These are phyloP conservation scores for Gnomoniopsis smithogilvyi DNA, from an alignment of 2,329 filamentous ascomycete species.

Conservation along the genomic window DNA sequence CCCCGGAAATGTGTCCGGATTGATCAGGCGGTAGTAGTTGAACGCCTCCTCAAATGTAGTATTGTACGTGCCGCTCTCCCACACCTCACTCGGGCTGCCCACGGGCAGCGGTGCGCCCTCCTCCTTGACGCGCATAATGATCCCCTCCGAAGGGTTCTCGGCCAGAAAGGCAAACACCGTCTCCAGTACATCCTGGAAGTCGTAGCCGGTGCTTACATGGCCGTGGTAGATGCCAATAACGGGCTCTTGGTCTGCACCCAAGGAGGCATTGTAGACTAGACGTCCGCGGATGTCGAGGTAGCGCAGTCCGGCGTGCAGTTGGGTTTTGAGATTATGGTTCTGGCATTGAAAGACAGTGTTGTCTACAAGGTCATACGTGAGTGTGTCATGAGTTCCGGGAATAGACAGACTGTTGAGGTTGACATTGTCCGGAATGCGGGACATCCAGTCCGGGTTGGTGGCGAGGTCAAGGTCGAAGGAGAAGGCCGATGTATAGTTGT, in stretches of 20 bases:
- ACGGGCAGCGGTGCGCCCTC: conserved; percentile 35
- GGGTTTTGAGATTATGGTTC: conserved; percentile 40
- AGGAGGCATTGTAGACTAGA: conserved; percentile 33
- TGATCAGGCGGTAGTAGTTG: conserved; percentile 34
- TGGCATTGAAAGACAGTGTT: conserved; percentile 41
- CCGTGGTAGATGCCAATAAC: conserved; percentile 46
- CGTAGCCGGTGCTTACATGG: conserved; percentile 41
- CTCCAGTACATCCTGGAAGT: conserved; percentile 38
- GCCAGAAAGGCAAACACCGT: conserved; percentile 45
- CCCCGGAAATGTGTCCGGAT: conserved; percentile 33
- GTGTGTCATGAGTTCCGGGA: conserved; percentile 52
- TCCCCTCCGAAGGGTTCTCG: conserved; percentile 40
- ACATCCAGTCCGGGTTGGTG: conserved; percentile 40
- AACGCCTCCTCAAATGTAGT: conserved; percentile 44
- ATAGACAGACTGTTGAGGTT: conserved; percentile 43
- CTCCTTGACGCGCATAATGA: conserved; percentile 49
- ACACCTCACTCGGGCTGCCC: conserved; percentile 12
- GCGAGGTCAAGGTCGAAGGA: conserved; percentile 40
- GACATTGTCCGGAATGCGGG: conserved; percentile 35
- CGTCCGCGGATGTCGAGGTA: conserved; percentile 49
- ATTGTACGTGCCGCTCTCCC: conserved; percentile 26
- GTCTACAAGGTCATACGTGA: conserved; percentile 40
- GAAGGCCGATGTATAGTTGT: conserved; percentile 30
- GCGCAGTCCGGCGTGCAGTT: conserved; percentile 44
- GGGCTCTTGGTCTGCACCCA: neutral